A percentile compares a stretch with the other conserved stretches of the same genome.
These are phyloP conservation scores for Trichomonas gallinae DNA, from an alignment of 208 protist genomes.

Conservation along the genomic window DNA sequence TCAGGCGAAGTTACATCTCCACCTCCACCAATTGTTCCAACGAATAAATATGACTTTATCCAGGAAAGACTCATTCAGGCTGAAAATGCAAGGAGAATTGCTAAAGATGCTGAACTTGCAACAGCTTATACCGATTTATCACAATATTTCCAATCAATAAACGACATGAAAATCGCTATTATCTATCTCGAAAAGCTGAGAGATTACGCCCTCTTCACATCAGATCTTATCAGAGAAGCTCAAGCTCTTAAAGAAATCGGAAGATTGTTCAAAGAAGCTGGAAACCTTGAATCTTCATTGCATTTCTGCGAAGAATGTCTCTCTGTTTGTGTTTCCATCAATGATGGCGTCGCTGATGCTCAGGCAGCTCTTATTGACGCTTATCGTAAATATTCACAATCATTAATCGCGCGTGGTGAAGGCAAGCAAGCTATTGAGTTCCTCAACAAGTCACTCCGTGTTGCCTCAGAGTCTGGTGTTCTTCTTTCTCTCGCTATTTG, in stretches of 20 bases:
- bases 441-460: neutral
- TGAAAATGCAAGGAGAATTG: neutral
- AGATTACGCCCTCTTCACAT: conserved; percentile 16
- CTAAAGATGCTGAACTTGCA: neutral
- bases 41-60: neutral
- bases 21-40: neutral
- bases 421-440: neutral
- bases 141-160: conserved; percentile 24
- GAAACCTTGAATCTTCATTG: neutral
- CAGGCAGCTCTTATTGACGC: conserved; percentile 16
- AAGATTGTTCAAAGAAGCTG: conserved; percentile 13
- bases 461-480: neutral
- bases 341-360: neutral
- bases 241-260: neutral
- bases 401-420: neutral
- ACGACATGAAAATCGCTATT: conserved; percentile 18
- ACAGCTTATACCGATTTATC: conserved; percentile 18
- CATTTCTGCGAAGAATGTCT: conserved; percentile 19
- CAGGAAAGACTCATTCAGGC: neutral
- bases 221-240: conserved; percentile 1
- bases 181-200: conserved; percentile 4
- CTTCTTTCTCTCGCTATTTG: neutral
- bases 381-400: neutral
- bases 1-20: neutral
- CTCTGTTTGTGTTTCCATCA: neutral